A percentile compares a stretch with the other conserved stretches of the same genome.
These are phyloP conservation scores for Clonostachys rhizophaga DNA, from an alignment of 2,329 filamentous ascomycete species.

Conservation along the genomic window DNA sequence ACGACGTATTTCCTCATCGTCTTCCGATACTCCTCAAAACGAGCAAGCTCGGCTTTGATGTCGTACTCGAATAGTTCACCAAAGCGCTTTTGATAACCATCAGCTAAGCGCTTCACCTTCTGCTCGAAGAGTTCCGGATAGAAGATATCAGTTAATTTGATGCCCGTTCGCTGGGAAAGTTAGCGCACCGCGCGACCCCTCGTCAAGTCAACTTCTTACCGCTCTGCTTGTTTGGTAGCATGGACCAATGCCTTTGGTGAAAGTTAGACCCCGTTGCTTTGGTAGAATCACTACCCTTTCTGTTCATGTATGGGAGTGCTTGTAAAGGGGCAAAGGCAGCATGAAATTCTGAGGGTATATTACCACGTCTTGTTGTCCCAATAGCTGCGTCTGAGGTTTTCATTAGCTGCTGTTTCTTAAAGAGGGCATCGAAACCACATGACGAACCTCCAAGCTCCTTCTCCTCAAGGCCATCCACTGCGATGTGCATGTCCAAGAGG, in stretches of 20 bases:
- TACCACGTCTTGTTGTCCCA: conserved; percentile 29
- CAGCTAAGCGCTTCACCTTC: conserved; percentile 57
- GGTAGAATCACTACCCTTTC: conserved; percentile 6
- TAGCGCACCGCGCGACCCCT: conserved; percentile 10
- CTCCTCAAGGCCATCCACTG: conserved; percentile 67
- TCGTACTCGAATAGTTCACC: conserved; percentile 62
- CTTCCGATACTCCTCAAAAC: conserved; percentile 54
- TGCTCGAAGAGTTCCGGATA: conserved; percentile 59
- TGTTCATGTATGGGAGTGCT: conserved; percentile 9
- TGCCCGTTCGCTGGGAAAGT: conserved; percentile 49
- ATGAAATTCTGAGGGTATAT: conserved; percentile 10
- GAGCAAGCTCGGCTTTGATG: conserved; percentile 62
- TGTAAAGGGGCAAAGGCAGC: conserved; percentile 7
- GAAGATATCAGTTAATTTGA: conserved; percentile 65
- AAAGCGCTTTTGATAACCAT: conserved; percentile 60
- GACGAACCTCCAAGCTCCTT: conserved; percentile 31
- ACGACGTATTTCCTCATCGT: conserved; percentile 57
- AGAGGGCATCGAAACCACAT: too few species aligned
- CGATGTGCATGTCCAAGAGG: conserved; percentile 59
- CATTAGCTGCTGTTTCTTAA: conserved; percentile 8
- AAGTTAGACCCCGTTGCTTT: conserved; percentile 13
- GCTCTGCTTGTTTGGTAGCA: conserved; percentile 21
- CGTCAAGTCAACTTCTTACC: conserved; percentile 11
- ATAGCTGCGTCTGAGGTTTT: conserved; percentile 16
- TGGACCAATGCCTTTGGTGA: conserved; percentile 28